These are phyloP conservation scores for Cutaneotrichosporon spelunceum DNA, from an alignment of 1,284 basidiomycete genomes.

Conservation along the genomic window DNA sequence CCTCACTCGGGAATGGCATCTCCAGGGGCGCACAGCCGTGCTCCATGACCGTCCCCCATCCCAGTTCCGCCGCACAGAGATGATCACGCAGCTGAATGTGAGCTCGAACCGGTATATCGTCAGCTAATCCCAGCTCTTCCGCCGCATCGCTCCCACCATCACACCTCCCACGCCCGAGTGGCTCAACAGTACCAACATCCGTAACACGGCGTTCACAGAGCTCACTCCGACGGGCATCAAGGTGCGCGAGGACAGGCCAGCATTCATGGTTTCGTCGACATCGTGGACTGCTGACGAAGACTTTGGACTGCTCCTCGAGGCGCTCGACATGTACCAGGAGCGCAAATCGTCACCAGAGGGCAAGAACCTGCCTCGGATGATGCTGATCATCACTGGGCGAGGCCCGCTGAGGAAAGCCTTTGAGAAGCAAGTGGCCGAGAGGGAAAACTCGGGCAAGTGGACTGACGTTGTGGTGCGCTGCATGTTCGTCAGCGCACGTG, in stretches of 20 bases:
- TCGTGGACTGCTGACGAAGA: constrained; percentile 99
- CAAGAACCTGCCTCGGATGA: constrained; percentile 63
- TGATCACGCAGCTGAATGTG: constrained; percentile 65
- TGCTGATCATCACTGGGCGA: constrained; percentile 88
- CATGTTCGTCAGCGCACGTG: constrained; percentile 79
- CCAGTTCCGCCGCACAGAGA: constrained; percentile 68
- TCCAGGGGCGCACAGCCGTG: constrained; percentile 72
- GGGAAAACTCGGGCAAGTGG: constrained; percentile 65
- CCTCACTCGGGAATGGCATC: constrained; percentile 69
- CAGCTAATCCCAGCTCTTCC: constrained; percentile 57
- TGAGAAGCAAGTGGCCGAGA: constrained; percentile 61
- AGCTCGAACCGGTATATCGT: background rate
- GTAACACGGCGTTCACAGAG: constrained; percentile 34
- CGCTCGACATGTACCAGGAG: constrained; percentile 60
- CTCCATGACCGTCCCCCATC: constrained; percentile 83
- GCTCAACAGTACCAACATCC: constrained; percentile 39
- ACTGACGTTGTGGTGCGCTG: constrained; percentile 76
- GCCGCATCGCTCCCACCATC: constrained; percentile 52
- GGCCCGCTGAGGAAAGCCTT: constrained; percentile 74
- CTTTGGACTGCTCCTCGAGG: constrained; percentile 75
- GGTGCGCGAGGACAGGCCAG: constrained; percentile 69
- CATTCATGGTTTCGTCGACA: constrained; percentile 84
- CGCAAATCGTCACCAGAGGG: constrained; percentile 21
- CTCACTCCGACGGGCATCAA: constrained; percentile 32
- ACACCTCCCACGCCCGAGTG: constrained; percentile 38